These are phyloP conservation scores for Ophiostoma sp. DNA, from an alignment of 2,329 filamentous ascomycete species.

Conservation along the genomic window DNA sequence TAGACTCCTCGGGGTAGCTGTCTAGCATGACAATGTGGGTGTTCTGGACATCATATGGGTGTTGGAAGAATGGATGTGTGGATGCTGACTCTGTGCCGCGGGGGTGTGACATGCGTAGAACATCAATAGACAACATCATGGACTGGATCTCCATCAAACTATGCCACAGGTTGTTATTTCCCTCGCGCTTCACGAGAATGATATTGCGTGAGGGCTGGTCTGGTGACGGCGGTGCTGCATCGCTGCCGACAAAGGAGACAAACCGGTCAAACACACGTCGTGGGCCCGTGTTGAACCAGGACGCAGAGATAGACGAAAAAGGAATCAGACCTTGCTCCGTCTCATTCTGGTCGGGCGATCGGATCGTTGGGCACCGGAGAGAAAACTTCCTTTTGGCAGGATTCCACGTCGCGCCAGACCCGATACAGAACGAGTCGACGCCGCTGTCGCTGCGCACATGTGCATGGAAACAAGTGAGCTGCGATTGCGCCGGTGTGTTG, in stretches of 20 bases:
- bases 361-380: slow-evolving; percentile 21
- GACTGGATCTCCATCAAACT: slow-evolving; percentile 28
- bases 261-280: slow-evolving; percentile 18
- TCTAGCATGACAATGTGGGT: slow-evolving; percentile 33
- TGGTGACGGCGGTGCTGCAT: not conserved
- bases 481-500: slow-evolving; percentile 2
- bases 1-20: slow-evolving; percentile 36
- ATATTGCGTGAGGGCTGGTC: not conserved
- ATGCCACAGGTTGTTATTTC: slow-evolving; percentile 26
- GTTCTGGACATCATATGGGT: slow-evolving; percentile 21
- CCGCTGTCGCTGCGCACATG: slow-evolving; percentile 21
- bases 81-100: not conserved
- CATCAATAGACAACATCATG: slow-evolving; percentile 25
- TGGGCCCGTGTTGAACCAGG: slow-evolving; percentile 27
- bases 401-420: slow-evolving; percentile 15
- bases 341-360: slow-evolving; percentile 19
- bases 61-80: slow-evolving; percentile 10
- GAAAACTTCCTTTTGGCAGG: not conserved
- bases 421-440: slow-evolving; percentile 26
- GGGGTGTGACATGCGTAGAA: slow-evolving; percentile 22
- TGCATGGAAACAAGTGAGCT: slow-evolving; percentile 26
- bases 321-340: slow-evolving; percentile 19
- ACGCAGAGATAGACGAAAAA: slow-evolving; percentile 12
- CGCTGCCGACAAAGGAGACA: not conserved
- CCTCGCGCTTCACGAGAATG: slow-evolving; percentile 27